Evolutionary conservation across 345 rosid species (phyloP).

Genomic region (sweet orange (Citrus sinensis)): DNA sequence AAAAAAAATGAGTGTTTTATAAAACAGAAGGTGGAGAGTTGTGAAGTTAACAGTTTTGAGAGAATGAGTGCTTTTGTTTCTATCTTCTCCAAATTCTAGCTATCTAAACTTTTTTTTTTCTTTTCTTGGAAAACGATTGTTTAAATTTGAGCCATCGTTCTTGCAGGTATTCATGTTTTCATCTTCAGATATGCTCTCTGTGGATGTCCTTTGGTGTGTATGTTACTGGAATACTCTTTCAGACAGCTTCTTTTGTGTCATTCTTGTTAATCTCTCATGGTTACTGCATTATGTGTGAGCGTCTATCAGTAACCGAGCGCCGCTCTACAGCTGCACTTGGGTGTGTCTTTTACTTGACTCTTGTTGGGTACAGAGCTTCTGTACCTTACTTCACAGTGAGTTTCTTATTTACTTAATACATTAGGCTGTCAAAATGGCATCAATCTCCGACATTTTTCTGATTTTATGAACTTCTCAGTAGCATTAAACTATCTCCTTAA

Average conservation of each 20-base stretch:
- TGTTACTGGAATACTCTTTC: slow-evolving; percentile 87
- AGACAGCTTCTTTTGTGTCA: slow-evolving; percentile 84
- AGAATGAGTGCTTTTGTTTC: background rate
- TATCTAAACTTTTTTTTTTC: background rate
- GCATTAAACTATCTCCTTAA: background rate
- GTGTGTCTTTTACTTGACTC: slow-evolving; percentile 79
- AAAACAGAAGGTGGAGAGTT: slow-evolving; percentile 1
- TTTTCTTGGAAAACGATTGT: background rate
- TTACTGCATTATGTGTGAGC: slow-evolving; percentile 85
- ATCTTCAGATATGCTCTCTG: slow-evolving; percentile 74
- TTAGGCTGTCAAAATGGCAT: background rate
- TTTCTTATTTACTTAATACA: slow-evolving; percentile 2
- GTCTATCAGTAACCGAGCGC: slow-evolving; percentile 69
- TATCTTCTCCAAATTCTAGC: background rate
- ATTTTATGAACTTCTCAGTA: background rate
- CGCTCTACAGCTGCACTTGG: slow-evolving; percentile 84
- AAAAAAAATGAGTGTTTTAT: background rate
- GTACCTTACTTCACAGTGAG: slow-evolving; percentile 88
- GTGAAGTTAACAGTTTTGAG: background rate
- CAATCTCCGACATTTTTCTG: background rate
- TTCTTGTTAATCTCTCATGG: slow-evolving; percentile 93
- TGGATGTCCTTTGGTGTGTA: slow-evolving; percentile 98
- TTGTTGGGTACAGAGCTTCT: slow-evolving; percentile 91
- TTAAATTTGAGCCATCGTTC: background rate
- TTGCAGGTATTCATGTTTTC: slow-evolving; percentile 87